phyloP scores from a whole-genome alignment of 805 yeast species.

The Brettanomyces custersianus region DNA sequence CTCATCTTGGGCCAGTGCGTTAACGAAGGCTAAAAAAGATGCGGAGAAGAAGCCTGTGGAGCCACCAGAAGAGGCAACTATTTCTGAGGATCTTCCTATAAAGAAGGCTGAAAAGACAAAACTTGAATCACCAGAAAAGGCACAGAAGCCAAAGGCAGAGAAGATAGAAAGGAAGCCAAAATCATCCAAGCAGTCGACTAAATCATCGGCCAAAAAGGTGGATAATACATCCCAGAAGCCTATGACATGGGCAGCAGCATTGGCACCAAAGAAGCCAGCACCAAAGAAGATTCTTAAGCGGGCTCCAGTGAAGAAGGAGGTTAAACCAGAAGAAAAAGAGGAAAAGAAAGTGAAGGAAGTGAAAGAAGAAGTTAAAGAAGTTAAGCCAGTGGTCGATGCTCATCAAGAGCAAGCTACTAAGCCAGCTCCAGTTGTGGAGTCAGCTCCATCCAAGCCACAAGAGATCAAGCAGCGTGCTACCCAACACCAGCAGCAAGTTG shows the following conservation, averaged over 20 bases:
- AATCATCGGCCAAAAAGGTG: too few relatives aligned
- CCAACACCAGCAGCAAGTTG: constrained; percentile 25
- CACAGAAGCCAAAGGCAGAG: not conserved
- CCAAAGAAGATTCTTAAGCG: constrained; percentile 7
- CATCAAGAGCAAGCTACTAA: constrained; percentile 3
- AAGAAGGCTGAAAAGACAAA: constrained; percentile 4
- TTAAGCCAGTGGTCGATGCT: constrained; percentile 3
- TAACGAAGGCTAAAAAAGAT: constrained; percentile 8
- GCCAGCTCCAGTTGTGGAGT: not conserved
- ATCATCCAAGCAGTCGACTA: constrained; percentile 16
- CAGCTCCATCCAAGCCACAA: constrained; percentile 1
- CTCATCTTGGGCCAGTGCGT: constrained; percentile 27
- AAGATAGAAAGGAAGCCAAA: too few relatives aligned
- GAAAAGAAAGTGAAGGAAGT: constrained; percentile 5
- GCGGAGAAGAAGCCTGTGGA: constrained; percentile 9
- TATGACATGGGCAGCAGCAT: constrained; percentile 11
- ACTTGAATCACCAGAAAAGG: constrained; percentile 1
- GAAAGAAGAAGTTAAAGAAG: constrained; percentile 5
- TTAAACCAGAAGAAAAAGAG: constrained; percentile 1
- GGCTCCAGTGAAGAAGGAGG: constrained; percentile 6
- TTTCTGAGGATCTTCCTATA: not conserved
- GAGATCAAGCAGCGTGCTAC: constrained; percentile 4
- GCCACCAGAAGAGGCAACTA: constrained; percentile 3
- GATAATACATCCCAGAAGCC: too few relatives aligned
- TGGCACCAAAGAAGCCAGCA: constrained; percentile 11